Evolutionary conservation across 225 moss, liverwort and hornwort genomes (phyloP).

Genomic region (Lunularia cruciata): DNA sequence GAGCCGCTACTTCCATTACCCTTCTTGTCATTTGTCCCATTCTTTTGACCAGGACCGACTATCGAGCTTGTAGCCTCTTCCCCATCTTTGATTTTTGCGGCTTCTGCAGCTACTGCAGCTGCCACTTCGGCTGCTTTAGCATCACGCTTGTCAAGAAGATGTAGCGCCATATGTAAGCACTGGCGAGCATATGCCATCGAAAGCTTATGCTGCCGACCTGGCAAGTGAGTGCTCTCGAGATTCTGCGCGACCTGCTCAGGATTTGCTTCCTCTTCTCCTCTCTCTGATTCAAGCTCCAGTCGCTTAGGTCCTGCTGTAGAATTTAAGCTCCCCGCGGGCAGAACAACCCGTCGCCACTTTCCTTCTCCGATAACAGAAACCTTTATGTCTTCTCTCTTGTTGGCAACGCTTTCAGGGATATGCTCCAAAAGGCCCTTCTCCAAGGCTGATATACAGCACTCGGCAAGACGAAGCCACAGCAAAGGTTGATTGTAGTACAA

Average conservation of each 20-base stretch:
- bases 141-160: conserved; percentile 68
- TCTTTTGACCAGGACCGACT: conserved; percentile 35
- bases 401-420: conserved; percentile 10
- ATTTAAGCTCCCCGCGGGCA: conserved; percentile 53
- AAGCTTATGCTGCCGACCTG: conserved; percentile 68
- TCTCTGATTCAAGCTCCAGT: conserved; percentile 38
- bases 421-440: conserved; percentile 44
- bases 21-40: conserved; percentile 48
- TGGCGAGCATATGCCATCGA: conserved; percentile 82
- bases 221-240: conserved; percentile 43
- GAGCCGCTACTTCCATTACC: conserved; percentile 25
- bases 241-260: conserved; percentile 27
- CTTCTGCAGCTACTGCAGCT: conserved; percentile 53
- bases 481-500: conserved; percentile 44
- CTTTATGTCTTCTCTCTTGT: conserved; percentile 47
- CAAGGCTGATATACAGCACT: conserved; percentile 42
- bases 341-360: conserved; percentile 51
- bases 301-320: conserved; percentile 33
- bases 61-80: conserved; percentile 48
- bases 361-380: conserved; percentile 57
- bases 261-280: conserved; percentile 45
- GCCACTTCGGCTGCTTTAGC: conserved; percentile 68
- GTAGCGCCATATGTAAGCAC: conserved; percentile 67
- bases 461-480: conserved; percentile 45
- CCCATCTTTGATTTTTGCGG: conserved; percentile 54